A percentile compares a stretch with the other conserved stretches of the same genome.
phyloP scores from a whole-genome alignment of 2,329 filamentous ascomycete genomes.

The Cordyceps tenuipes region DNA sequence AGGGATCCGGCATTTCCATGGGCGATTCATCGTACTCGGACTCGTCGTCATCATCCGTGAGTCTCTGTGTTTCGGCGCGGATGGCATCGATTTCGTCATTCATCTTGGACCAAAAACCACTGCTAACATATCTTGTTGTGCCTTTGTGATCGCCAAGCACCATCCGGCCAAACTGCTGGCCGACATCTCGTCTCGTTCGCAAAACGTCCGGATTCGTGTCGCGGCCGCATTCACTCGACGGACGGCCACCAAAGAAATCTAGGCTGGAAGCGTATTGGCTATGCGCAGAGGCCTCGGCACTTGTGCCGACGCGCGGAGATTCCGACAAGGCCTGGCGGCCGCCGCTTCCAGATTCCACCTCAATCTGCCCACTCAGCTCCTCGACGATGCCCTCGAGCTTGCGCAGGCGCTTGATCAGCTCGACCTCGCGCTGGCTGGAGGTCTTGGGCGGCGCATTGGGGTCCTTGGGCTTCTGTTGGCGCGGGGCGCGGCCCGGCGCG shows the following conservation, averaged over 20 bases:
- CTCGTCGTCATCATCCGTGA: constrained; percentile 37
- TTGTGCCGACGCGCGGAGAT: constrained; percentile 3
- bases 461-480: constrained; percentile 57
- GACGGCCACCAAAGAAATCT: constrained; percentile 8
- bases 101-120: constrained; percentile 67
- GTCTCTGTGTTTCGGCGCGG: constrained; percentile 39
- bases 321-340: constrained; percentile 22
- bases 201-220: constrained; percentile 20
- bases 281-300: background rate
- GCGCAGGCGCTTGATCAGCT: constrained; percentile 62
- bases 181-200: constrained; percentile 19
- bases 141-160: constrained; percentile 62
- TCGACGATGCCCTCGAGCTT: constrained; percentile 71
- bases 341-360: constrained; percentile 35
- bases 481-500: constrained; percentile 62
- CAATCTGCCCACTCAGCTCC: constrained; percentile 56
- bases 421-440: constrained; percentile 54
- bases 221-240: background rate
- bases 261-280: constrained; percentile 6
- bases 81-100: constrained; percentile 54
- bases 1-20: constrained; percentile 29
- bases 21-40: constrained; percentile 56
- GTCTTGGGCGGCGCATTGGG: constrained; percentile 53
- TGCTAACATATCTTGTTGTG: constrained; percentile 66
- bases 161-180: constrained; percentile 54